phyloP scores from a whole-genome alignment of 176 grass and related monocot genomes.

The Eleusine indica region DNA sequence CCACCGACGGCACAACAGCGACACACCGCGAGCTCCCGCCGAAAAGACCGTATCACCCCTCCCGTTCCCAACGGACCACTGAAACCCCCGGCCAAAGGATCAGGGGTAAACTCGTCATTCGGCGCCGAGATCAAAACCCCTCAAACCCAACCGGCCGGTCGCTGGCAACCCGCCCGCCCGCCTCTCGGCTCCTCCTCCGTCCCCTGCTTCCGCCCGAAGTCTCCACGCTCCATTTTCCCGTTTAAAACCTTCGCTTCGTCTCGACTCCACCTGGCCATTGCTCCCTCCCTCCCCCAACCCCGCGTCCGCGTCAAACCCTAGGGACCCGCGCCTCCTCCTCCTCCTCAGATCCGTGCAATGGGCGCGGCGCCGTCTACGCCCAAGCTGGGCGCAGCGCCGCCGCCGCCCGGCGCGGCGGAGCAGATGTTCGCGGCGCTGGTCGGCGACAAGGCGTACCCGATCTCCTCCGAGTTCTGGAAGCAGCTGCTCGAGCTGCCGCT shows the following conservation, averaged over 20 bases:
- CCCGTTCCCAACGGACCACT: no score
- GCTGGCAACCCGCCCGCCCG: not conserved
- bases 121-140: slow-evolving; percentile 16
- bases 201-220: slow-evolving; percentile 40
- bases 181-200: not conserved
- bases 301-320: slow-evolving; percentile 51
- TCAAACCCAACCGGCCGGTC: slow-evolving; percentile 40
- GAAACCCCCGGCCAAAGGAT: fast-evolving
- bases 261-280: slow-evolving; percentile 44
- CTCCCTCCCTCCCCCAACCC: slow-evolving; percentile 1
- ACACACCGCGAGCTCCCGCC: not conserved
- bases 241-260: slow-evolving; percentile 61
- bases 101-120: not conserved
- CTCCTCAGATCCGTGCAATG: slow-evolving; percentile 63
- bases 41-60: slow-evolving; percentile 18
- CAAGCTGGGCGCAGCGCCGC: slow-evolving; percentile 48
- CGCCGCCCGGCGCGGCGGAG: slow-evolving; percentile 60
- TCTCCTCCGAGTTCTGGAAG: slow-evolving; percentile 94
- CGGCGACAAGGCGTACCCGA: slow-evolving; percentile 66
- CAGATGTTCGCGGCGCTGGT: slow-evolving; percentile 86
- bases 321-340: not conserved
- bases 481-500: slow-evolving; percentile 93
- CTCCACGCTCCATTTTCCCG: slow-evolving; percentile 43
- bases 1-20: slow-evolving; percentile 51
- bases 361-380: slow-evolving; percentile 91